Percentiles rank a stretch among this genome's conserved stretches.
Conservation (phyloP, 129 eudicot genomes). For the Flaveria bidentis region DNA sequence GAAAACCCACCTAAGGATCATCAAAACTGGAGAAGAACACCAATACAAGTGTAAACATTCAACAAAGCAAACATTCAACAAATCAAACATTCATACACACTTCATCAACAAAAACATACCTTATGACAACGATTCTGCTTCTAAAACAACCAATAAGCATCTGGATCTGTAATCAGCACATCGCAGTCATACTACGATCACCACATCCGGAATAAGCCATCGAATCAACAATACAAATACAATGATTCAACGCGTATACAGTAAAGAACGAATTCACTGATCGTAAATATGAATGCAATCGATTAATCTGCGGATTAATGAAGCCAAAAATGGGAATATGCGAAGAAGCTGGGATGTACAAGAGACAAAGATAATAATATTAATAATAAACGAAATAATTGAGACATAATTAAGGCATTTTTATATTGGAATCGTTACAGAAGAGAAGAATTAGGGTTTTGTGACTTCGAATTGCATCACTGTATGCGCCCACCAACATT, state of each 20-base stretch:
- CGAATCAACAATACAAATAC: neutral
- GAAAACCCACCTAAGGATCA: neutral
- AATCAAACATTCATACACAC: slow-evolving; percentile 1
- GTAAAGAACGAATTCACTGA: neutral
- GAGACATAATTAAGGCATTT: neutral
- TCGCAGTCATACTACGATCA: slow-evolving; percentile 18
- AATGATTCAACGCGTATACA: slow-evolving; percentile 18
- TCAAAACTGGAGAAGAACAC: neutral
- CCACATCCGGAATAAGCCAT: slow-evolving; percentile 1
- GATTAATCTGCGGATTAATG: slow-evolving; percentile 24
- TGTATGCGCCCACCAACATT: slow-evolving; percentile 32
- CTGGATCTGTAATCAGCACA: slow-evolving; percentile 23
- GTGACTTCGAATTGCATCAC: slow-evolving; percentile 7
- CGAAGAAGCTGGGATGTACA: slow-evolving; percentile 37
- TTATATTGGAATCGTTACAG: neutral
- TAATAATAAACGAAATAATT: neutral
- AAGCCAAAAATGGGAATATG: slow-evolving; percentile 37
- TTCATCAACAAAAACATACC: slow-evolving; percentile 18
- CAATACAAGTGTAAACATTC: neutral
- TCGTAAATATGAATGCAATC: slow-evolving; percentile 6
- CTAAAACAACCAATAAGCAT: slow-evolving; percentile 8
- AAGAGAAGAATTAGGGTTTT: slow-evolving; percentile 27
- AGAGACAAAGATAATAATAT: slow-evolving; percentile 10
- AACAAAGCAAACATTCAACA: neutral
- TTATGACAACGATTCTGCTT: slow-evolving; percentile 27